These are phyloP conservation scores for Yamadazyma paraphyllophila DNA, from an alignment of 805 yeast species.

Conservation along the genomic window DNA sequence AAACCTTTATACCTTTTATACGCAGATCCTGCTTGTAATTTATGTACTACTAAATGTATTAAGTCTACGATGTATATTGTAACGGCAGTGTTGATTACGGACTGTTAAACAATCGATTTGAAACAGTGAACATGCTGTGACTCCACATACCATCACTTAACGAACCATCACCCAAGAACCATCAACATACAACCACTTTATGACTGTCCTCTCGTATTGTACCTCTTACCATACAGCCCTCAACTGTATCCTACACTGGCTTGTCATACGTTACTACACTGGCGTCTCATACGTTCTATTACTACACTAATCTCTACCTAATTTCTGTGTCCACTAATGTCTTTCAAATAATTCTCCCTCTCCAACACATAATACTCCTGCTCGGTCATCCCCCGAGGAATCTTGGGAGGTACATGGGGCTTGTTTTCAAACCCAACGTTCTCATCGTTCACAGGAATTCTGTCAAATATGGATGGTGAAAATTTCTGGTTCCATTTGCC, in stretches of 20 bases:
- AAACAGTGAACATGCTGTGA: no score
- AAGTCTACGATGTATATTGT: not conserved
- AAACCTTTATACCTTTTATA: constrained; percentile 9
- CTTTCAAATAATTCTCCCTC: constrained; percentile 37
- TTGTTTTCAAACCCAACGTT: constrained; percentile 25
- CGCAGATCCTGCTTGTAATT: constrained; percentile 8
- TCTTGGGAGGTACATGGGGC: constrained; percentile 44
- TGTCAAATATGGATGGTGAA: constrained; percentile 36
- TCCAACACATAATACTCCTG: constrained; percentile 42
- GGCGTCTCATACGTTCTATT: not conserved
- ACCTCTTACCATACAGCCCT: no score
- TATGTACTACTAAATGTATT: constrained; percentile 3
- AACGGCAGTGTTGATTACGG: no score
- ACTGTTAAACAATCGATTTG: no score
- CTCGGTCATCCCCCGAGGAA: constrained; percentile 41
- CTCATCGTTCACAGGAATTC: constrained; percentile 21
- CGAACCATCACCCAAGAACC: no score
- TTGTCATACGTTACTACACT: not conserved
- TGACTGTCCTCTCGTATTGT: no score
- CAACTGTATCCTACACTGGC: no score
- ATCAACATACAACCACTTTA: no score
- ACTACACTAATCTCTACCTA: not conserved
- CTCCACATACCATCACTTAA: no score
- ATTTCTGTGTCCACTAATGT: constrained; percentile 35
- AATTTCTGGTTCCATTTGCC: constrained; percentile 30